Percentiles rank a stretch among this genome's conserved stretches.
These are phyloP conservation scores for Pichia paraexigua DNA, from an alignment of 805 yeast genomes.

Conservation along the genomic window DNA sequence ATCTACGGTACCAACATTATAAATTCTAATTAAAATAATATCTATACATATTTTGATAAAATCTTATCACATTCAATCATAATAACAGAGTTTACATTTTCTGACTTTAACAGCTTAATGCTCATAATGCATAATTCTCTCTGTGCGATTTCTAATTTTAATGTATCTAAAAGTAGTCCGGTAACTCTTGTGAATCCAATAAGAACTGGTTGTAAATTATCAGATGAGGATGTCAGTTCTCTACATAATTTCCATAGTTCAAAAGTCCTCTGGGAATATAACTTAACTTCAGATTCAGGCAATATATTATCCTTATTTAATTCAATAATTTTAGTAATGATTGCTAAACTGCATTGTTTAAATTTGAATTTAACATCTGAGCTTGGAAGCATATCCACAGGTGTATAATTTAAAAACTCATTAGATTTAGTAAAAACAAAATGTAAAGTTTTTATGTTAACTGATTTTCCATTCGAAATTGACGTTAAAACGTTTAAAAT, in stretches of 20 bases:
- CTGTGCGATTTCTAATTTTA: conserved; percentile 23
- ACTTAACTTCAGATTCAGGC: background rate
- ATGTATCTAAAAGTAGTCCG: conserved; percentile 6
- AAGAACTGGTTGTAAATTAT: conserved; percentile 46
- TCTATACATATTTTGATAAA: background rate
- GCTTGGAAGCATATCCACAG: conserved; percentile 5
- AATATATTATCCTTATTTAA: background rate
- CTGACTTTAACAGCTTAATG: conserved; percentile 21
- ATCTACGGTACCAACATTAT: background rate
- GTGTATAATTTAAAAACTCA: background rate
- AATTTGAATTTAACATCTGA: conserved; percentile 12
- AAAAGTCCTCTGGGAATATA: background rate
- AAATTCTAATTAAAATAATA: background rate
- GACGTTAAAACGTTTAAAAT: conserved; percentile 1
- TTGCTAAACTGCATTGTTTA: conserved; percentile 24
- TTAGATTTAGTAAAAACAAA: background rate
- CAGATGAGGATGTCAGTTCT: conserved; percentile 11
- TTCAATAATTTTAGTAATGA: conserved; percentile 3
- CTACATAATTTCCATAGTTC: conserved; percentile 12
- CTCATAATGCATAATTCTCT: conserved; percentile 39
- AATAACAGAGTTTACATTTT: conserved; percentile 44
- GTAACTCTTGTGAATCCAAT: conserved; percentile 34
- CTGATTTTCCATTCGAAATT: background rate
- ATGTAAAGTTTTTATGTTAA: background rate
- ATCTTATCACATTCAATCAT: conserved; percentile 27